phyloP scores from a whole-genome alignment of 352 stramenopile genomes.

The Phytophthora melonis region DNA sequence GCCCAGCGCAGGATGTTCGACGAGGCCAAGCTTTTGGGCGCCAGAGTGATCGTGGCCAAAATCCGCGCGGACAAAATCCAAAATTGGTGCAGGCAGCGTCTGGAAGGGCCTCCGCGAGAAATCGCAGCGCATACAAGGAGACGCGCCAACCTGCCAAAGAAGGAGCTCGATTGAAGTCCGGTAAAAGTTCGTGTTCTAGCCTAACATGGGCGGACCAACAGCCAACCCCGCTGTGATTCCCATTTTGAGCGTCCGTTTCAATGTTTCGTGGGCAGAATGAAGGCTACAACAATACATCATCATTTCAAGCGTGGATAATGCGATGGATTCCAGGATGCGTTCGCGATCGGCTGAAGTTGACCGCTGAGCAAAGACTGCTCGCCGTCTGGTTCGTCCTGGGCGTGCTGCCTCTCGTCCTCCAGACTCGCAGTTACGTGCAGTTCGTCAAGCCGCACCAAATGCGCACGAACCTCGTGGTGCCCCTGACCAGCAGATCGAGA shows the following conservation, averaged over 20 bases:
- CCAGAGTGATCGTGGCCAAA: no score
- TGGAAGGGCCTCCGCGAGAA: no score
- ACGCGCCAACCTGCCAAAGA: no score
- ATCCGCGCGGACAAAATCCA: no score
- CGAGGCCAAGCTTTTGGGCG: no score
- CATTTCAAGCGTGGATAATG: neutral
- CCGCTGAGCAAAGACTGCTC: neutral
- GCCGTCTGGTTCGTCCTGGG: neutral
- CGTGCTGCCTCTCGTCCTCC: conserved; percentile 14
- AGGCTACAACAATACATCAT: neutral
- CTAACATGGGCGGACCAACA: no score
- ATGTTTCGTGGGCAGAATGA: neutral
- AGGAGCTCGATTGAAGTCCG: no score
- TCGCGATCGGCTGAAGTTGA: neutral
- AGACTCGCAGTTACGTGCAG: conserved; percentile 24
- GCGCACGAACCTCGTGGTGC: conserved; percentile 20
- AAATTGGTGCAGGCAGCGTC: neutral
- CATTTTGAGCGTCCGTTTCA: neutral
- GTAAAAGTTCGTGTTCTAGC: no score
- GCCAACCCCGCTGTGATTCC: no score
- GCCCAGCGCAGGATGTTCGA: no score
- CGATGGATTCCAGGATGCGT: neutral
- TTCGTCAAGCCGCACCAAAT: conserved; percentile 35
- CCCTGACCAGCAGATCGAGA: no score
- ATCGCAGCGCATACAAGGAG: no score